Base-by-base conservation (phyloP, 2,329 filamentous ascomycete genomes). In the Fusarium sulawesiense region DNA sequence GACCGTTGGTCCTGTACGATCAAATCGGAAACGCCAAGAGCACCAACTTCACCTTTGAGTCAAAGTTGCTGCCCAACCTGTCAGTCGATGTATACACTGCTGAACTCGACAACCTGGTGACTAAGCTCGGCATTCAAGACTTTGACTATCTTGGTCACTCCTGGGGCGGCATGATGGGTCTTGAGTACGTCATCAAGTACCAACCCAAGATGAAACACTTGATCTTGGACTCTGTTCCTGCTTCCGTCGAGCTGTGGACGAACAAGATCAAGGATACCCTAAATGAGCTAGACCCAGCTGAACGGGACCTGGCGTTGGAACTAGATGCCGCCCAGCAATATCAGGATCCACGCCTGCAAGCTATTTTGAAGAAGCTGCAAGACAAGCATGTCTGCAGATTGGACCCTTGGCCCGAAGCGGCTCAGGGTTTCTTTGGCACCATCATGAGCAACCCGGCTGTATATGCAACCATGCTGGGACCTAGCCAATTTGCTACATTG, bases 121-220 rank as follows among this genome's bases (percentile, higher is more conserved):
- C 42, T 12, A 56, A 48, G 30, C 53, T 56, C 42, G 42, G 53
- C n/a, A 56, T 56, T 7, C 53, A 56, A 14, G 53, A 56, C 10
- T 56, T 56, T 40, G 53, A 56, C 30, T 56, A 56, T n/a, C 42
- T 56, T 40, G 53, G 53, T 47, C 53, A 56, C 30, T 56, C 53
- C 23, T 56, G 53, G 53, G 53, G 53, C 23, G 53, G 53, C 30
- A 56, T 56, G 53, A 56, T 56, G 53, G 53, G 53, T 14, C 53
- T 56, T 1, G 53, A 56, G 23, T 56, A 48, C 13, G 23, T 56
- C 6, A 47, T 56, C 42, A 56, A 56, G 53, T 56, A 56, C 23
- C 42, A 56, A 11, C 53, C 42, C 13, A 56, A 56, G 9, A 56
- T 48, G 29, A 56, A 48, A 16, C 53, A 56, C 13, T 23, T 56